phyloP scores from a whole-genome alignment of 495 filamentous ascomycete genomes.

The Peziza echinospora region DNA sequence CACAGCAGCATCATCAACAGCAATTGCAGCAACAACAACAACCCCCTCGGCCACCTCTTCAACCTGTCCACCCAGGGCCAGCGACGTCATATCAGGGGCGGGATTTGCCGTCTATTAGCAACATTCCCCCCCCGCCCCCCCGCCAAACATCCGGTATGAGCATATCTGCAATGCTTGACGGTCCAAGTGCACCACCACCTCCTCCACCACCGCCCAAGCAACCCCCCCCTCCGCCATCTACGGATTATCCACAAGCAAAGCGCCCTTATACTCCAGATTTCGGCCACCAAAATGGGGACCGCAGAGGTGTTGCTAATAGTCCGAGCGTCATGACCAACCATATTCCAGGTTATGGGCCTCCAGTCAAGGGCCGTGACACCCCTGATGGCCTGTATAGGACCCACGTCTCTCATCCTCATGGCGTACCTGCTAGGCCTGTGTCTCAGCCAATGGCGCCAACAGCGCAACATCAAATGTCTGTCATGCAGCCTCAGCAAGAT shows the following conservation, averaged over 20 bases:
- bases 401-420: neutral
- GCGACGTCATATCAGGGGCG: constrained; percentile 26
- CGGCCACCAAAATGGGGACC: constrained; percentile 24
- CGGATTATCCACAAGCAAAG: constrained; percentile 39
- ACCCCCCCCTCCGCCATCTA: constrained; percentile 25
- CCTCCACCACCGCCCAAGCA: constrained; percentile 25
- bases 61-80: constrained; percentile 22
- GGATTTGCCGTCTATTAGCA: neutral
- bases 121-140: constrained; percentile 30
- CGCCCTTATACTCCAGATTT: constrained; percentile 58
- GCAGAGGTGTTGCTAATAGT: constrained; percentile 17
- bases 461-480: constrained; percentile 7
- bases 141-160: constrained; percentile 49
- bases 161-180: constrained; percentile 78
- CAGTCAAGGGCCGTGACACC: neutral
- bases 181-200: constrained; percentile 36
- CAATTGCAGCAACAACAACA: constrained; percentile 7
- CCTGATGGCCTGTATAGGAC: neutral
- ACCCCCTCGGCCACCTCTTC: constrained; percentile 21
- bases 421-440: constrained; percentile 12
- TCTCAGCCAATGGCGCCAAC: constrained; percentile 7
- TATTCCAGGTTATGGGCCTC: neutral
- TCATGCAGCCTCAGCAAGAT: constrained; percentile 11
- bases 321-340: neutral
- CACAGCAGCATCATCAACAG: constrained; percentile 9